Evolutionary conservation across 129 eudicot genomes (phyloP), one percentile per base, ranked within the genome.

Genomic region (Artemisia tridentata): DNA sequence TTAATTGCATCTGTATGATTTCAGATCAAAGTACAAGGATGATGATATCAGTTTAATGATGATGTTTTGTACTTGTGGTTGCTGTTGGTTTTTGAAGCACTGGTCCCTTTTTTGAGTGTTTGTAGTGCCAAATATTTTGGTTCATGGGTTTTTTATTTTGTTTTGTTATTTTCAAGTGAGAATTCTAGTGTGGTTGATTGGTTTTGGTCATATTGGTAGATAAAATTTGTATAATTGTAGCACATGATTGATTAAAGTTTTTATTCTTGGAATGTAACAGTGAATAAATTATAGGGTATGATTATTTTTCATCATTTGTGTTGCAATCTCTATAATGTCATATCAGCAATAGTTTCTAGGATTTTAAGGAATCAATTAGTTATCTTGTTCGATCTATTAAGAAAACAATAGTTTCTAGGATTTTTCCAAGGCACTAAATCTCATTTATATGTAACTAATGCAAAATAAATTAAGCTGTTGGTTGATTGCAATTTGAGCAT

Each of bases 41-140:
- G 57, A 20, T 60, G 21, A 70, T 45, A 38, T 20, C 71, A 61
- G 75, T 77, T 53, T 41, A 68, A 66, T 53, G 73, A 75, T 66
- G 72, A 19, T 45, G 60, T 7, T 49, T 69, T 38, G 19, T 15
- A 45, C 23, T 19, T 7, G 49, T 41, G 18, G 52, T 47, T 50
- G 31, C 10, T 12, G 57, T 5, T 19, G 61, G 56, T n/a, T 52
- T 47, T 57, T 72, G 76, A 63, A 84, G 85, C 85, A 80, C 83
- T 80, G 82, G 72, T 74, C 43, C 81, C 62, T 61, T 77, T 84
- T 80, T 80, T 73, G 67, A 73, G 84, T 55, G 83, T 84, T 79
- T 84, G 45, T 72, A 53, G 88, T 84, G 88, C 85, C 46, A 49
- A 15, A 1, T 57, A 20, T 46, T 68, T 63, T 34, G 31, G 10